Conservation (phyloP, 768 basidiomycete species). For the Trametes cinnabarina region DNA sequence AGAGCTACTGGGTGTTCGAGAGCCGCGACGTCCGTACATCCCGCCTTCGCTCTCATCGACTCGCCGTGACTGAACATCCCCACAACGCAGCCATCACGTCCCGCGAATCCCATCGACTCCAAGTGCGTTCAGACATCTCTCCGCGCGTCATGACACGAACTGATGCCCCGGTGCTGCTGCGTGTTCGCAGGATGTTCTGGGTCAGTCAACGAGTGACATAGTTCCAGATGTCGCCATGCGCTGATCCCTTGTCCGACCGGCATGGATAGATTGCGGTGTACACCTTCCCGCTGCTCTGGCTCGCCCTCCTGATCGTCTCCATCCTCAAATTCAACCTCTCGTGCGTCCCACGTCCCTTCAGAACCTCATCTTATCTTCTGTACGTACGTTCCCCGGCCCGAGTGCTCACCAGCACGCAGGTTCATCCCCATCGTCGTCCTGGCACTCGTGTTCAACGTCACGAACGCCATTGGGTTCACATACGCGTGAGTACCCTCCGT, state of each 20-base stretch:
- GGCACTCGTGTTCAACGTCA: constrained; percentile 93
- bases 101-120: constrained; percentile 84
- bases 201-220: constrained; percentile 38
- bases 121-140: constrained; percentile 51
- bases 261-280: constrained; percentile 75
- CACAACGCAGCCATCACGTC: constrained; percentile 69
- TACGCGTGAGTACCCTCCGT: constrained; percentile 64
- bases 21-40: constrained; percentile 76
- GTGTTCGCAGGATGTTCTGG: constrained; percentile 88
- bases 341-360: too few relatives aligned
- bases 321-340: constrained; percentile 84
- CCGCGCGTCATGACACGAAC: background rate
- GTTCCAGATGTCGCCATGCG: background rate
- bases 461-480: constrained; percentile 95
- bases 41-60: background rate
- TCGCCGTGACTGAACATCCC: background rate
- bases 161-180: constrained; percentile 6
- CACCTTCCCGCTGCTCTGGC: constrained; percentile 85
- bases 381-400: background rate
- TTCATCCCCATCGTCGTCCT: constrained; percentile 94
- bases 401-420: constrained; percentile 40
- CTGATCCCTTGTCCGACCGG: constrained; percentile 3
- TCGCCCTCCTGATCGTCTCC: constrained; percentile 82
- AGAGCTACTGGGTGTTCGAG: constrained; percentile 97
- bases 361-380: background rate